Evolutionary conservation across 306 rosid species (phyloP).

Genomic region (Inga oerstediana): DNA sequence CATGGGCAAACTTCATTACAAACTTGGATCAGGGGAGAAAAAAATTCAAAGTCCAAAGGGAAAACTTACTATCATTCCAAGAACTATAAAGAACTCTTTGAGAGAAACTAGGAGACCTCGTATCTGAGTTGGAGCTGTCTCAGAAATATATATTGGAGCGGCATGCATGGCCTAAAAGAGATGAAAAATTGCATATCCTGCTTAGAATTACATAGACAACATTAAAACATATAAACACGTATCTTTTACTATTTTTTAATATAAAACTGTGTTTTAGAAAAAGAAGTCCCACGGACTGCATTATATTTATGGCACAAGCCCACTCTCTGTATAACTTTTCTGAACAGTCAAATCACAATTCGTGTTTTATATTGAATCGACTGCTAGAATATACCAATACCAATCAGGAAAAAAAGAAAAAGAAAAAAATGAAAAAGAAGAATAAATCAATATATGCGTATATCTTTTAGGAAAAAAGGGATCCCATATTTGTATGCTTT

Average conservation of each 20-base stretch:
- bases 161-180: slow-evolving; percentile 90
- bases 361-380: background rate
- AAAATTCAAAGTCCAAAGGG: background rate
- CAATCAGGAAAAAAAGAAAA: background rate
- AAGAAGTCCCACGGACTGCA: background rate
- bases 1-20: slow-evolving; percentile 13
- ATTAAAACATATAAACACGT: background rate
- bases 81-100: slow-evolving; percentile 90
- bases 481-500: background rate
- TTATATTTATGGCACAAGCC: background rate
- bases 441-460: background rate
- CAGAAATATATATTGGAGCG: slow-evolving; percentile 97
- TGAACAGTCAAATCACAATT: background rate
- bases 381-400: background rate
- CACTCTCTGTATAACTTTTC: background rate
- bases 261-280: background rate
- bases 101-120: slow-evolving; percentile 90
- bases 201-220: slow-evolving; percentile 12
- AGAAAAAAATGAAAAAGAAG: background rate
- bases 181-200: slow-evolving; percentile 36
- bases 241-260: background rate
- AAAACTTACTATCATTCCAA: slow-evolving; percentile 93
- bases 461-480: background rate
- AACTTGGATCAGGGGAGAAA: slow-evolving; percentile 7
- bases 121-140: slow-evolving; percentile 83